These are phyloP conservation scores for Fremontodendron californicum DNA, from an alignment of 345 rosid genomes.

Conservation along the genomic window DNA sequence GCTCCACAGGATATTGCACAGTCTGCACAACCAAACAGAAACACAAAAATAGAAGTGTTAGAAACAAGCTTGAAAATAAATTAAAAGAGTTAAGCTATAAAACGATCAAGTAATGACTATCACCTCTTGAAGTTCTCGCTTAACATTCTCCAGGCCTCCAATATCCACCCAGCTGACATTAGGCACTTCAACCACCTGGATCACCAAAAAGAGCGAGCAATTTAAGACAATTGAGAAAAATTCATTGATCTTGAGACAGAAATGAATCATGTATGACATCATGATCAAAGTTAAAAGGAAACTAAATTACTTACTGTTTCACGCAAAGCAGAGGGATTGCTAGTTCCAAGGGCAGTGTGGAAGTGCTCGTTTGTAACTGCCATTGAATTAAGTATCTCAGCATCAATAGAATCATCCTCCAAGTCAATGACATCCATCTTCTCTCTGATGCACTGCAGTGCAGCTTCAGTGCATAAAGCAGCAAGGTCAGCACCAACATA, in stretches of 20 bases:
- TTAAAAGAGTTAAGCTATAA: not conserved
- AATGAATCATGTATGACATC: not conserved
- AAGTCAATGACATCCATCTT: constrained; percentile 72
- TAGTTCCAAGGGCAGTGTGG: constrained; percentile 62
- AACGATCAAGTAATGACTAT: not conserved
- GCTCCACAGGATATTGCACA: constrained; percentile 83
- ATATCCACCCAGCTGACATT: constrained; percentile 68
- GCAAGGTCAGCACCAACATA: constrained; percentile 75
- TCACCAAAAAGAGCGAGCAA: not conserved
- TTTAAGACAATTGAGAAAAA: constrained; percentile 7
- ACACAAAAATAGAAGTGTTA: not conserved
- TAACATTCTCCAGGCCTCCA: constrained; percentile 71
- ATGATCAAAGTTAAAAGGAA: not conserved
- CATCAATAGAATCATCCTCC: constrained; percentile 66
- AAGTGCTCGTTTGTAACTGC: constrained; percentile 66
- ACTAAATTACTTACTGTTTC: constrained; percentile 48
- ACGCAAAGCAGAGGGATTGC: constrained; percentile 72
- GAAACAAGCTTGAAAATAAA: not conserved
- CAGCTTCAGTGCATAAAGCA: constrained; percentile 68
- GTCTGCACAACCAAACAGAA: constrained; percentile 30
- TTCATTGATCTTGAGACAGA: not conserved
- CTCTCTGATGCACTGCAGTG: constrained; percentile 70
- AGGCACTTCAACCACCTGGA: constrained; percentile 68
- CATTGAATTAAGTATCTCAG: constrained; percentile 66
- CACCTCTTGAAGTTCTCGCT: constrained; percentile 76